Evolutionary conservation across 345 rosid genomes (phyloP), one percentile per base, ranked within the genome.

Genomic region (Rubroshorea leprosula): DNA sequence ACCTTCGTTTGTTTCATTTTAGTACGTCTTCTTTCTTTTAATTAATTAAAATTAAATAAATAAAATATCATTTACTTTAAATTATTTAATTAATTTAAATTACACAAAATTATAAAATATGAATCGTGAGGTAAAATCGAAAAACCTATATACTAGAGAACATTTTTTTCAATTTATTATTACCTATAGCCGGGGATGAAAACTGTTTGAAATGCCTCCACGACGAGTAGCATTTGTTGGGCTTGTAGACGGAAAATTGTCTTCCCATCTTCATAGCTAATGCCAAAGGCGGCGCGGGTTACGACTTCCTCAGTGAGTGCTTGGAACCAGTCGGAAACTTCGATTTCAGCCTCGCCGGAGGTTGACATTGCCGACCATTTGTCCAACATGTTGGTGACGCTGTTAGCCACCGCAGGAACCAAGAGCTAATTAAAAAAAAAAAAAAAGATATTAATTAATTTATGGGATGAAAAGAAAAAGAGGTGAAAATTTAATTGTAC

Each of bases 141-240:
- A 44, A 9, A 49, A 57, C 50, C 17, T 17, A 23, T 16, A 45
- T 25, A 18, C n/a, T 5, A 44, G 2, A 15, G 9, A 17, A 4
- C 22, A 38, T 44, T 38, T 11, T 4, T 15, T 39, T 21, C 39
- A 19, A 5, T 26, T 2, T 24, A 9, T 13, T 23, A 9, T 22
- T 59, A 85, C 95, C 88, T 80, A 62, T 78, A 84, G 5, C 95
- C 90, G 7, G 98, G 98, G 49, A 91, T 72, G 65, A 79, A 74
- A 12, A 84, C 74, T 39, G 74, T 80, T 25, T 84, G 89, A 39
- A 88, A 85, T 15, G 89, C 84, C 66, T 85, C 75, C 0, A 89
- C 93, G 0, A 84, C 86, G 0, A 83, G 77, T 19, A 76, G 64
- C 93, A 85, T 85, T 55, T 85, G 96, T 23, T 75, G 79, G 16